Evolutionary conservation across 108 stramenopile genomes (phyloP).

Genomic region (Pseudonitzschia delicatissima): DNA sequence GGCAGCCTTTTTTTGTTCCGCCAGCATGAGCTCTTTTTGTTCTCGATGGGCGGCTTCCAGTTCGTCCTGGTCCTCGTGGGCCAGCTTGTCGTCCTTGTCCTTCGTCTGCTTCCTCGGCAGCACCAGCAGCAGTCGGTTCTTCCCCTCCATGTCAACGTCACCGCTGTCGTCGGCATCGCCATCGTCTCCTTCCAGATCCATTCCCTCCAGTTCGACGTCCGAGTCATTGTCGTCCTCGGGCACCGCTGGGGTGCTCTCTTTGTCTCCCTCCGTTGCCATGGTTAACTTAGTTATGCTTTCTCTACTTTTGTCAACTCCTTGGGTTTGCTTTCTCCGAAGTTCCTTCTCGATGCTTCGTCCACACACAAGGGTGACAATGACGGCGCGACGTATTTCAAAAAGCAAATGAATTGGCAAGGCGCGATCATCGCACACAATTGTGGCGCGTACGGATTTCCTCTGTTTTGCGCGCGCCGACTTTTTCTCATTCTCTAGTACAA

Average conservation of each 20-base stretch:
- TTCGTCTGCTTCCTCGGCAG: constrained; percentile 25
- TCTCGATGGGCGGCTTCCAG: constrained; percentile 65
- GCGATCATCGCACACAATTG: too few relatives aligned
- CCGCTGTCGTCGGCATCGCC: constrained; percentile 22
- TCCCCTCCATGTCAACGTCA: constrained; percentile 1
- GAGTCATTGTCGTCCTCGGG: constrained; percentile 39
- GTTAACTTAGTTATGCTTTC: too few relatives aligned
- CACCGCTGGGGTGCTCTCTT: not conserved
- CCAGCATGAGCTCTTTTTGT: constrained; percentile 68
- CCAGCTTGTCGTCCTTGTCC: constrained; percentile 24
- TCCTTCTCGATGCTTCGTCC: too few relatives aligned
- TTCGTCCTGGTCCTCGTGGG: constrained; percentile 41
- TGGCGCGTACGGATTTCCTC: too few relatives aligned
- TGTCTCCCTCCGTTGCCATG: not conserved
- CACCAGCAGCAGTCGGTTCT: constrained; percentile 1
- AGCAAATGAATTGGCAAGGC: too few relatives aligned
- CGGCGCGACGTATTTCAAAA: too few relatives aligned
- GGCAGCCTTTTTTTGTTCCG: constrained; percentile 39
- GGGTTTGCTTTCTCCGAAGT: too few relatives aligned
- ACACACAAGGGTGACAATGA: too few relatives aligned
- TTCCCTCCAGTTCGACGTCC: constrained; percentile 55
- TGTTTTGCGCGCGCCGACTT: too few relatives aligned
- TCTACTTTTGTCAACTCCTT: too few relatives aligned
- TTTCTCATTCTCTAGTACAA: too few relatives aligned
- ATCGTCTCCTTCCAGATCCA: constrained; percentile 57